Evolutionary conservation across 2,329 filamentous ascomycete genomes (phyloP), one percentile per base, ranked within the genome.

Genomic region (Scytalidium lignicola): DNA sequence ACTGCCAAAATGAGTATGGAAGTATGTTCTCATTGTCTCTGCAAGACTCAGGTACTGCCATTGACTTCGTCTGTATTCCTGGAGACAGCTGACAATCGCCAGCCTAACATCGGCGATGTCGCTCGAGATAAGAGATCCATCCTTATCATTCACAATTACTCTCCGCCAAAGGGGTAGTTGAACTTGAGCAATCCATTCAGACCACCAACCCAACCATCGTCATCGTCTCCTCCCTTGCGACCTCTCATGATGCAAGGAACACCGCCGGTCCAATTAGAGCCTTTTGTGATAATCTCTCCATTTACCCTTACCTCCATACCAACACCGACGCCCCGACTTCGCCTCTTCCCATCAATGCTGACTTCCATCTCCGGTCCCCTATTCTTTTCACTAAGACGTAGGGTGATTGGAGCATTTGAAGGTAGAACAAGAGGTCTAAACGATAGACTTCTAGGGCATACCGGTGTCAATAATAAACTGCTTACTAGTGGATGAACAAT

Each of bases 171-270:
- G 0, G 92, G 91, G 70, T 96, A 89, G 67, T 99, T 99, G 66
- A 97, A 99, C 72, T 99, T 99, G 58, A 99, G 71, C 62, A 97
- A 66, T 9, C 90, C 89, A 64, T 96, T 99, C 63, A 99, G 69
- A 0, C 93, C 92, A 1, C 92, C 92, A 2, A 99, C 92, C 93
- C 93, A 99, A 17, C 92, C 90, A 67, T 97, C 92, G 61, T 96
- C 90, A 42, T 85, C 79, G 54, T 84, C 79, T 2, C 69, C 71
- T 20, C 62, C 65, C 47, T 58, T 66, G 15, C 68, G 67, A 43
- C 76, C 79, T 42, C 90, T 76, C 62, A 96, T 93, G 26, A 97
- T 88, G 64, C 90, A 95, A 2, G 93, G 93, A 13, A 97, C 91
- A 10, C 92, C 92, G 21, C 91, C 89, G 26, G 78, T 74, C 86